phyloP scores from a whole-genome alignment of 148 eudicot species.

The Rhododendron kiyosumense region DNA sequence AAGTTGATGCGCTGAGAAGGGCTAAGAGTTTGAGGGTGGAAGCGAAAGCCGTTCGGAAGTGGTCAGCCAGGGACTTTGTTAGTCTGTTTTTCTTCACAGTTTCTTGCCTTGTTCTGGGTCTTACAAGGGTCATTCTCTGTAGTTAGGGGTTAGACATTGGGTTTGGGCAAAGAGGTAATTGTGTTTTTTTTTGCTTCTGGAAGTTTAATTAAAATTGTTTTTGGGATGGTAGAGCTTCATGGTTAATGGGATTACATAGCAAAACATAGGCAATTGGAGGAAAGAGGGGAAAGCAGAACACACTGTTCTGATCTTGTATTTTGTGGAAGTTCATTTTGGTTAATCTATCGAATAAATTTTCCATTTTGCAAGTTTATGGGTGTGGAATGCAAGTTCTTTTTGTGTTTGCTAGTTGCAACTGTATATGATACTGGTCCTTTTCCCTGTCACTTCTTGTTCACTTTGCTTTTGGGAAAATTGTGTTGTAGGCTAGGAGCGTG shows the following conservation, averaged over 20 bases:
- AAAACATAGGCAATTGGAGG: not conserved
- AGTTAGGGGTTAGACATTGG: constrained; percentile 3
- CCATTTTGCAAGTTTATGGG: not conserved
- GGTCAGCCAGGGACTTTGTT: constrained; percentile 74
- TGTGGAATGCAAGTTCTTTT: not conserved
- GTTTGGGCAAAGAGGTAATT: not conserved
- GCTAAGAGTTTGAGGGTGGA: constrained; percentile 73
- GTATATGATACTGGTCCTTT: not conserved
- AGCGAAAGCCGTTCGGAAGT: constrained; percentile 45
- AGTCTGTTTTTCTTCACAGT: constrained; percentile 57
- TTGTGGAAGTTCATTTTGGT: constrained; percentile 1
- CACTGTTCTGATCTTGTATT: constrained; percentile 33
- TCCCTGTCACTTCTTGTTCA: not conserved
- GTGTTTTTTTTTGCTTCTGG: not conserved
- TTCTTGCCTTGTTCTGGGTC: constrained; percentile 57
- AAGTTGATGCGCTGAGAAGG: constrained; percentile 65
- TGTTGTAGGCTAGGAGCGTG: not conserved
- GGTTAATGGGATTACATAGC: constrained; percentile 1
- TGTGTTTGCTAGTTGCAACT: not conserved
- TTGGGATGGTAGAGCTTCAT: not conserved
- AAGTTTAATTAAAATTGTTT: not conserved
- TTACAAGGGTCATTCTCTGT: constrained; percentile 62
- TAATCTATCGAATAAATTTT: not conserved
- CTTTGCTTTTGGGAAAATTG: not conserved
- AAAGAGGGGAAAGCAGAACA: constrained; percentile 21